Base-by-base conservation (phyloP, 2,329 filamentous ascomycete genomes). In the Fusarium anthophilum region DNA sequence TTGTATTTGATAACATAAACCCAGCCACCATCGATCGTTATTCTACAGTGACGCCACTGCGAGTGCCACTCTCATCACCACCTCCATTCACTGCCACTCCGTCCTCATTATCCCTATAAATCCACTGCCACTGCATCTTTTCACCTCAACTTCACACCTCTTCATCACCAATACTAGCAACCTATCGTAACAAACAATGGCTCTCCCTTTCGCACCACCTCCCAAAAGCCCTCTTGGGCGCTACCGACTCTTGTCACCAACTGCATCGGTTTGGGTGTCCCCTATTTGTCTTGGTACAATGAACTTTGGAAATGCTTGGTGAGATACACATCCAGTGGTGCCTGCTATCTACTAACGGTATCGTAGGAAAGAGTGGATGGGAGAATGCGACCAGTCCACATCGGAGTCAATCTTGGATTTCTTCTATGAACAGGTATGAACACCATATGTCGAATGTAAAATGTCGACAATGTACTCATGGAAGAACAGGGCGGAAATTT, bases 231-330 rank as follows among this genome's bases (percentile, higher is more conserved):
- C 89, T 63, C 82, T 94, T 72, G 90, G 86, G 68, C 87, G 90
- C 60, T 92, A 93, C 76, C 90, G 91, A 12, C 81, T 94, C 51
- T 87, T 94, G 18, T 89, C 91, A 3, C 91, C 91, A 15, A 89
- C 86, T 2, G 92, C 92, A 5, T 87, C 88, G 1, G 85, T 94
- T 28, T 86, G 90, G 38, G 91, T 93, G n/a, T 91, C 89, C 70
- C 91, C 91, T 9, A 80, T 94, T 2, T 90, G 88, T 48, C 86
- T 94, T 5, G 92, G 91, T 17, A 84, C 85, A 59, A 92, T 92
- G 90, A 90, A 88, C 80, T 90, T 93, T 81, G 91, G 91, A 50
- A 82, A 89, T 63, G 83, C 85, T 39, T 91, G 87, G 84, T 80
- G 75, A 80, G 55, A 44, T 8, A 28, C 7, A 13, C 6, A 15